Percentiles rank a stretch among this genome's conserved stretches.
Evolutionary conservation across 441 rosid genomes (phyloP).

Genomic region (Populus hybrid): DNA sequence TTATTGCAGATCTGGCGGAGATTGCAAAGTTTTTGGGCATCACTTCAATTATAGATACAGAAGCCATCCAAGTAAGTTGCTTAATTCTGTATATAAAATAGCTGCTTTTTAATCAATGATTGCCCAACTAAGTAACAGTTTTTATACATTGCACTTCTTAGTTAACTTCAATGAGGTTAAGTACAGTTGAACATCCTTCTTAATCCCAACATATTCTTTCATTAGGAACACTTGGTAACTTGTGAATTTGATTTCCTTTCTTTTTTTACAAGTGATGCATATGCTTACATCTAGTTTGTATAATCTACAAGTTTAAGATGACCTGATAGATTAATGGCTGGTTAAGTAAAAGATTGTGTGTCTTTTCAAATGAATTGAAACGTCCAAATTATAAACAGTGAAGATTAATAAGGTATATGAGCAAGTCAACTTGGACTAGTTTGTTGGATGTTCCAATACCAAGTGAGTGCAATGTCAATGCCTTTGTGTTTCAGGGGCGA

Average conservation of each 20-base stretch:
- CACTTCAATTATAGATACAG: constrained; percentile 72
- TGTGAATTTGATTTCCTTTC: not conserved
- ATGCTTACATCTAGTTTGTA: not conserved
- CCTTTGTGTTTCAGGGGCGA: constrained; percentile 52
- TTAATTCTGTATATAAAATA: not conserved
- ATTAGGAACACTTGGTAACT: not conserved
- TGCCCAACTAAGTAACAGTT: not conserved
- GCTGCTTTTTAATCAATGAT: not conserved
- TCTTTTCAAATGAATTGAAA: not conserved
- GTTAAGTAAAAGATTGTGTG: not conserved
- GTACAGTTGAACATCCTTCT: not conserved
- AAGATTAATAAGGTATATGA: not conserved
- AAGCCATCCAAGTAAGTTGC: constrained; percentile 74
- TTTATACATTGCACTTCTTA: not conserved
- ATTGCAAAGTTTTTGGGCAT: constrained; percentile 93
- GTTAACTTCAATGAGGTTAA: not conserved
- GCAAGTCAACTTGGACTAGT: not conserved
- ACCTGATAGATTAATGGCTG: not conserved
- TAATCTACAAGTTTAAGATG: not conserved
- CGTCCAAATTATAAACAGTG: too few species aligned
- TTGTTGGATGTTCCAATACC: constrained; percentile 5
- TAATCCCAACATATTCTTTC: not conserved
- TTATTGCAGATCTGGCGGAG: constrained; percentile 80
- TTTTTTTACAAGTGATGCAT: not conserved
- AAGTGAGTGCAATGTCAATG: not conserved